phyloP scores from a whole-genome alignment of 2,329 filamentous ascomycete species.

The Penicillium sp. region DNA sequence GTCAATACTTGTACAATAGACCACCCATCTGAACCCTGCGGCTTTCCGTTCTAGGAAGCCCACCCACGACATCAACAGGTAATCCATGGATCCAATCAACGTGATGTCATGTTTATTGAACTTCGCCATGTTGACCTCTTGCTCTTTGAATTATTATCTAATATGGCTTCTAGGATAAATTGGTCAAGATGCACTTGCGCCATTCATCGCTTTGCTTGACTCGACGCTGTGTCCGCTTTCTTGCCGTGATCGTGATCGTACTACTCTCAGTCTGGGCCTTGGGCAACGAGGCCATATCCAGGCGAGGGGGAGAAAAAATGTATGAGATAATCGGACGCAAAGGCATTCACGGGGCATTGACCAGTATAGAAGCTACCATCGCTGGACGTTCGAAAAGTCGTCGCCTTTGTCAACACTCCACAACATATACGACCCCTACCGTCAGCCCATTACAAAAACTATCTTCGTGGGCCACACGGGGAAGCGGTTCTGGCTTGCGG shows the following conservation, averaged over 20 bases:
- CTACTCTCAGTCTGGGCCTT: background rate
- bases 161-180: background rate
- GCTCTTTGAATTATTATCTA: background rate
- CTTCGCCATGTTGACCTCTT: background rate
- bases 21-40: background rate
- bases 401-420: background rate
- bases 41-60: background rate
- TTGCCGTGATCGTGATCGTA: background rate
- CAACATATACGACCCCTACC: background rate
- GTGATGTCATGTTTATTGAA: slow-evolving; percentile 2
- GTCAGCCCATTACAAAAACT: background rate
- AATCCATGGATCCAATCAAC: background rate
- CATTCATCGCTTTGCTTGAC: background rate
- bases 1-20: no score
- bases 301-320: background rate
- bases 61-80: background rate
- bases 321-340: background rate
- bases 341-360: background rate
- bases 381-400: background rate
- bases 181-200: background rate
- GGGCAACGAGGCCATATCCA: background rate
- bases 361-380: background rate
- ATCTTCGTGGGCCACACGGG: slow-evolving; percentile 1
- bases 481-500: background rate
- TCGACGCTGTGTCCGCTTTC: background rate